Percentiles rank a stretch among this genome's conserved stretches.
Conservation (phyloP, 805 yeast species). For the Sungouiella thailandica region DNA sequence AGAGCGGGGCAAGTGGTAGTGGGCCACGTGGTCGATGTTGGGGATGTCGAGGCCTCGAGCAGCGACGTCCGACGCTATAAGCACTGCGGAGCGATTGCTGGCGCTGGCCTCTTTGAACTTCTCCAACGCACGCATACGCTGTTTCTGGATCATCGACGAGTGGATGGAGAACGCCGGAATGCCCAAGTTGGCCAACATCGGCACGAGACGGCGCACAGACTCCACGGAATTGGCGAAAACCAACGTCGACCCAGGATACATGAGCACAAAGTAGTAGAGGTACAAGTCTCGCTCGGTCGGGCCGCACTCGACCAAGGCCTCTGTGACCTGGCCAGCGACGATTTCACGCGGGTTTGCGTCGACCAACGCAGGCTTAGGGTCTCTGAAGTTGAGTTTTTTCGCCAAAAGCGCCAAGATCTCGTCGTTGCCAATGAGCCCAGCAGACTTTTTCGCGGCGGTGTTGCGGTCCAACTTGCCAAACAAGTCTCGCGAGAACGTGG, state of each 20-base stretch:
- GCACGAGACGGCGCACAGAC: conserved; percentile 81
- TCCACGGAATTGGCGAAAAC: conserved; percentile 96
- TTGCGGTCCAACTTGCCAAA: conserved; percentile 63
- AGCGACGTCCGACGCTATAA: conserved; percentile 95
- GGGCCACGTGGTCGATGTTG: conserved; percentile 87
- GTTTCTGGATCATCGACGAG: conserved; percentile 93
- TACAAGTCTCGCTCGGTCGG: conserved; percentile 85
- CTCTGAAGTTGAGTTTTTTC: conserved; percentile 66
- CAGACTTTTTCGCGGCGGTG: conserved; percentile 18
- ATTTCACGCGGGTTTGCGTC: conserved; percentile 86
- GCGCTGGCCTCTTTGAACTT: conserved; percentile 56
- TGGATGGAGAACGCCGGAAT: conserved; percentile 76
- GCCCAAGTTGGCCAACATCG: conserved; percentile 63
- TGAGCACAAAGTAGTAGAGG: conserved; percentile 77
- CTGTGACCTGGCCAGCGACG: conserved; percentile 70
- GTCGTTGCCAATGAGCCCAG: conserved; percentile 38
- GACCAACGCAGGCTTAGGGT: conserved; percentile 59
- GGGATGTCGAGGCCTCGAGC: conserved; percentile 97
- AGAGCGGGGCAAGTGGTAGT: conserved; percentile 89
- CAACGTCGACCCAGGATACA: conserved; percentile 85
- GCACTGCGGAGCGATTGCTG: conserved; percentile 51
- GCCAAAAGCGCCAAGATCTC: conserved; percentile 64
- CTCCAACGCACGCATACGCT: conserved; percentile 81
- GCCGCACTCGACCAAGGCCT: conserved; percentile 88
- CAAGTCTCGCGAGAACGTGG: conserved; percentile 81